Conservation (phyloP, 345 rosid species). For the Syzygium jambos region DNA sequence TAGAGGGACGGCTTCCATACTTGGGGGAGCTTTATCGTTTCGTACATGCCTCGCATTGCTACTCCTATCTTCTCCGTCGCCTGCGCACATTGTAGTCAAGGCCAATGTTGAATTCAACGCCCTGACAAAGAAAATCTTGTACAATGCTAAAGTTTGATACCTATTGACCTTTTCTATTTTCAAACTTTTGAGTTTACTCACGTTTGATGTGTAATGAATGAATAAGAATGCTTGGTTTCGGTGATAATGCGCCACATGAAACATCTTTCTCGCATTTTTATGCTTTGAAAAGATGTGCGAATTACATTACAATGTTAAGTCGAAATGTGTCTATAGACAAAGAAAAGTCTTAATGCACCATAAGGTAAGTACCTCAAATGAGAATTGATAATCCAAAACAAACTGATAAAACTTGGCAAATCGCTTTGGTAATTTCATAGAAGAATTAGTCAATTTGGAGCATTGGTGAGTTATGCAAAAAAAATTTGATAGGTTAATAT, state of each 20-base stretch:
- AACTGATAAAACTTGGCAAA: accelerated
- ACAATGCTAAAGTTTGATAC: not conserved
- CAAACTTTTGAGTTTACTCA: not conserved
- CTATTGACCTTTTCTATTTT: not conserved
- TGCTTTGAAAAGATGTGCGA: accelerated
- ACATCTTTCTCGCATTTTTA: not conserved
- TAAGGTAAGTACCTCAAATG: not conserved
- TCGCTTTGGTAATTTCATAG: not conserved
- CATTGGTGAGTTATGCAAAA: accelerated
- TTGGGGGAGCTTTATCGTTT: constrained; percentile 56
- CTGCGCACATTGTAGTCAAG: not conserved
- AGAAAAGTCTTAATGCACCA: accelerated
- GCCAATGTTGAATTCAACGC: not conserved
- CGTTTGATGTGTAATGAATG: not conserved
- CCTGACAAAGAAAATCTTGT: not conserved
- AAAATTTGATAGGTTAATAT: not conserved
- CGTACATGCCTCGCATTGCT: constrained; percentile 45
- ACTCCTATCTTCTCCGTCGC: constrained; percentile 20
- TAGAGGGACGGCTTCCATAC: constrained; percentile 87
- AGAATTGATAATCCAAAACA: accelerated
- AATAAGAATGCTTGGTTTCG: not conserved
- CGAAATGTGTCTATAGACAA: not conserved
- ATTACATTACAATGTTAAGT: not conserved
- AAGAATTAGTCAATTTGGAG: not conserved
- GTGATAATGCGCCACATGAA: not conserved